phyloP scores from a whole-genome alignment of 2,329 filamentous ascomycete species.

The Aspergillus eucalypticola region DNA sequence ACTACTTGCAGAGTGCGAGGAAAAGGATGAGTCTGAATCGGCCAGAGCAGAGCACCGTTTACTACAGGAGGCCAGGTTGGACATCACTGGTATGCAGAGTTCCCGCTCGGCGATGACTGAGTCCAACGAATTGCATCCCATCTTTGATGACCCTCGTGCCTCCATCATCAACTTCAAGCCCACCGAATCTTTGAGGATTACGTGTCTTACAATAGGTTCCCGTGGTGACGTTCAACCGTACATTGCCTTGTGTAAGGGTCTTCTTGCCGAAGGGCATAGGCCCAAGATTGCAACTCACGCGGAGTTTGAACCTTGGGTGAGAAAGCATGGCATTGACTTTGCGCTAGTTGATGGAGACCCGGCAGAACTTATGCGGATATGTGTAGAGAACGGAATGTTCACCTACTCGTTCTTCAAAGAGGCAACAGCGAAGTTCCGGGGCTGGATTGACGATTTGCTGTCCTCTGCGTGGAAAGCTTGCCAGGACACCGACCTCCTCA shows the following conservation, averaged over 20 bases:
- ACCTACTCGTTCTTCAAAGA: conserved; percentile 87
- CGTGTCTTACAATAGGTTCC: conserved; percentile 93
- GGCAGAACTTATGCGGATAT: conserved; percentile 90
- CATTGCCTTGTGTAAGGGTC: conserved; percentile 89
- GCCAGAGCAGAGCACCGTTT: conserved; percentile 81
- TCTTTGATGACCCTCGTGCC: conserved; percentile 86
- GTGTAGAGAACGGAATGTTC: conserved; percentile 96
- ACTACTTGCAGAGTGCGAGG: conserved; percentile 66
- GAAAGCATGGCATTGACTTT: conserved; percentile 93
- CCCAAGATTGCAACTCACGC: conserved; percentile 86
- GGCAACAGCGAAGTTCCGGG: conserved; percentile 82
- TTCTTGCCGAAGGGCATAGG: conserved; percentile 83
- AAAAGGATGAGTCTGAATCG: conserved; percentile 68
- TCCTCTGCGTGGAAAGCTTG: conserved; percentile 80
- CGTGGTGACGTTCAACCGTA: conserved; percentile 96
- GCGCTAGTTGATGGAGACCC: conserved; percentile 86
- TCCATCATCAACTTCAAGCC: conserved; percentile 93
- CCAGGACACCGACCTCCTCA: conserved; percentile 82
- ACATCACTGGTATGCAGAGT: conserved; percentile 39
- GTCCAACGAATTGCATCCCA: conserved; percentile 60
- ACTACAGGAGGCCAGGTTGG: conserved; percentile 69
- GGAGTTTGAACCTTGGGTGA: conserved; percentile 87
- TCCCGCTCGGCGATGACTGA: conserved; percentile 26
- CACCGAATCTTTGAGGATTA: conserved; percentile 73
- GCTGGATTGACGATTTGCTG: conserved; percentile 91